phyloP scores from a whole-genome alignment of 1,284 basidiomycete species.

The Ustilago hordei region DNA sequence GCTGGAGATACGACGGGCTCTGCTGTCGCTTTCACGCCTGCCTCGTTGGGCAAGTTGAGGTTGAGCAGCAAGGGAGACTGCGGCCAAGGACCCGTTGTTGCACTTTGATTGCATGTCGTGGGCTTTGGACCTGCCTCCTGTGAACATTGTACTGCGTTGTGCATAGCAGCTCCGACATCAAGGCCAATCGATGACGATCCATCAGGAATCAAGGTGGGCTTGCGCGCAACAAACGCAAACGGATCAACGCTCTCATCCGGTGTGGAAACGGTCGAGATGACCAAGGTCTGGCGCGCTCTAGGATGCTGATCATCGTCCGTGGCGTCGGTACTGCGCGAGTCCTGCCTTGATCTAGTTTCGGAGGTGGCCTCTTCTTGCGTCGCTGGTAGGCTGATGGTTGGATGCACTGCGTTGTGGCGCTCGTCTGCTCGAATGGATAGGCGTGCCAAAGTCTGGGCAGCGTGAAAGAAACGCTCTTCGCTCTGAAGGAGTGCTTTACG shows the following conservation, averaged over 20 bases:
- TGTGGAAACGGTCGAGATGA: constrained; percentile 42
- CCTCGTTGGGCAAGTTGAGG: constrained; percentile 1
- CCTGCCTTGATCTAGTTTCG: constrained; percentile 27
- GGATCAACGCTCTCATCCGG: constrained; percentile 30
- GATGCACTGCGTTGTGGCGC: constrained; percentile 12
- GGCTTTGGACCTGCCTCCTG: constrained; percentile 9
- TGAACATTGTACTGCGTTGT: constrained; percentile 10
- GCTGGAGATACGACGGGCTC: constrained; percentile 26
- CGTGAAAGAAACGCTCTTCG: constrained; percentile 30
- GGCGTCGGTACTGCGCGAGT: constrained; percentile 35
- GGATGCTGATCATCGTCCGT: constrained; percentile 28
- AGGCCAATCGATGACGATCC: not conserved
- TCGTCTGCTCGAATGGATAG: constrained; percentile 43
- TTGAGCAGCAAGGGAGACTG: constrained; percentile 49
- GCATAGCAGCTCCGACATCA: constrained; percentile 13
- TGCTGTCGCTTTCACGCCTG: not conserved
- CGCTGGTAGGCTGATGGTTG: constrained; percentile 3
- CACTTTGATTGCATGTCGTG: constrained; percentile 43
- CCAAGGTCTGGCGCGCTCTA: constrained; percentile 22
- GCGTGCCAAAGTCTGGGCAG: constrained; percentile 14
- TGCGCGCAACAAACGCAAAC: constrained; percentile 24
- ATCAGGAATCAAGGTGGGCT: constrained; percentile 21
- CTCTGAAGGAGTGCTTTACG: constrained; percentile 33
- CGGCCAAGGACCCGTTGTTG: constrained; percentile 48
- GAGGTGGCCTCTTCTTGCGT: not conserved